Conservation (phyloP, 805 yeast species). For the Myxozyma melibiosi region DNA sequence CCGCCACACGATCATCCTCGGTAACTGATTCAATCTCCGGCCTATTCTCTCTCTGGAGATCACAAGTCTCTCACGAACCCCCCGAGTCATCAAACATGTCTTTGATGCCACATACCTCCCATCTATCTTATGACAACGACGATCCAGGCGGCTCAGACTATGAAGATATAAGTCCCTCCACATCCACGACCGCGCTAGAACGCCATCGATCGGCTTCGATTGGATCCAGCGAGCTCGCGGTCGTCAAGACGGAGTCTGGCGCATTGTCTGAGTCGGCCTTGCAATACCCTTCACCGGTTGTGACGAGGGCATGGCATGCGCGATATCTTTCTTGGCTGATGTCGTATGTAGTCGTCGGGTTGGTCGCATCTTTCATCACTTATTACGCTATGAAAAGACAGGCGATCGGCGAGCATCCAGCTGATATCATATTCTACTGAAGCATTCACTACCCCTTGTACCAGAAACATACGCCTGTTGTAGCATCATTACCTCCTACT, state of each 20-base stretch:
- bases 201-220: background rate
- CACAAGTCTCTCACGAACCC: slow-evolving; percentile 8
- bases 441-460: too few relatives aligned
- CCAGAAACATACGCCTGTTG: too few relatives aligned
- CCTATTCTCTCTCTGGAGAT: slow-evolving; percentile 11
- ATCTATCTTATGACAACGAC: background rate
- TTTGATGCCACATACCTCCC: background rate
- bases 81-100: background rate
- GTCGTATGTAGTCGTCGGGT: slow-evolving; percentile 6
- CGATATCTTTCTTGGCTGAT: slow-evolving; percentile 1
- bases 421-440: too few relatives aligned
- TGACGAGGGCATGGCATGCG: too few relatives aligned
- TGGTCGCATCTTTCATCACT: slow-evolving; percentile 10
- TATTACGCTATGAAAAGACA: background rate
- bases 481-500: too few relatives aligned
- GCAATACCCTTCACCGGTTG: too few relatives aligned
- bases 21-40: background rate
- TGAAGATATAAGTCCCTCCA: background rate
- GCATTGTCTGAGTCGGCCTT: too few relatives aligned
- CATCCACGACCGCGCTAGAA: too few relatives aligned
- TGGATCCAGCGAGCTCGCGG: background rate
- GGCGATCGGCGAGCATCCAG: too few relatives aligned
- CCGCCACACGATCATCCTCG: background rate
- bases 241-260: too few relatives aligned
- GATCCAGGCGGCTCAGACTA: background rate